Conservation (phyloP, 169 alveolate species). For the Perkinsus olseni region DNA sequence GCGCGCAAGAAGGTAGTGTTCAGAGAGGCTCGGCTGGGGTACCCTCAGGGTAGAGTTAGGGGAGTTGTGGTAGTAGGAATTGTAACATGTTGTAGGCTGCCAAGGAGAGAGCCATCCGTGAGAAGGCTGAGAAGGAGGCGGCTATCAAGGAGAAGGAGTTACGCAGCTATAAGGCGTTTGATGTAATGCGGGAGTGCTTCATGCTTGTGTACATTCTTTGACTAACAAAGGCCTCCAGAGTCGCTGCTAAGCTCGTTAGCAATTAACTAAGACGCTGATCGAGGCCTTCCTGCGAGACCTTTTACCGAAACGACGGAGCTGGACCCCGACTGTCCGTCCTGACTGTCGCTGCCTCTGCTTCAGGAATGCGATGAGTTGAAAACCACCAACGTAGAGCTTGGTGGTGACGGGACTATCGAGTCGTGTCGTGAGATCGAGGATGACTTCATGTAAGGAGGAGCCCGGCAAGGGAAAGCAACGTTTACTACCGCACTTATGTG, state of each 20-base stretch:
- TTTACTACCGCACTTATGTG: neutral
- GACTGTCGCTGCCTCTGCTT: neutral
- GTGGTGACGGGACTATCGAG: slow-evolving; percentile 29
- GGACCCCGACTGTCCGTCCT: neutral
- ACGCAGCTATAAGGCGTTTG: neutral
- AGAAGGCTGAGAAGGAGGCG: slow-evolving; percentile 6
- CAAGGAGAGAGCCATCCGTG: neutral
- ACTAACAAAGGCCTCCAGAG: too few species aligned
- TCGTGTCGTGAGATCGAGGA: slow-evolving; percentile 27
- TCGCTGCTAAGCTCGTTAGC: too few species aligned
- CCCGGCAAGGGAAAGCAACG: neutral
- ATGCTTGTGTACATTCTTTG: too few species aligned
- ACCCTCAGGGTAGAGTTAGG: too few species aligned
- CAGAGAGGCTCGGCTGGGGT: too few species aligned
- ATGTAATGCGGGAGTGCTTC: neutral
- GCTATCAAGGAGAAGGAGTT: neutral
- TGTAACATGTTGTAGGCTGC: neutral
- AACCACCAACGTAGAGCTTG: neutral
- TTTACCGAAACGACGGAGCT: neutral
- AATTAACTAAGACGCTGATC: too few species aligned
- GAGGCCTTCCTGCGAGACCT: too few species aligned
- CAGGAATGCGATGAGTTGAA: neutral
- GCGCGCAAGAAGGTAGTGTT: neutral
- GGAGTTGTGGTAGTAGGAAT: neutral
- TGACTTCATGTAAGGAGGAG: slow-evolving; percentile 15